A percentile compares a stretch with the other conserved stretches of the same genome.
phyloP scores from a whole-genome alignment of 768 basidiomycete genomes.

The Pisolithus sp. region DNA sequence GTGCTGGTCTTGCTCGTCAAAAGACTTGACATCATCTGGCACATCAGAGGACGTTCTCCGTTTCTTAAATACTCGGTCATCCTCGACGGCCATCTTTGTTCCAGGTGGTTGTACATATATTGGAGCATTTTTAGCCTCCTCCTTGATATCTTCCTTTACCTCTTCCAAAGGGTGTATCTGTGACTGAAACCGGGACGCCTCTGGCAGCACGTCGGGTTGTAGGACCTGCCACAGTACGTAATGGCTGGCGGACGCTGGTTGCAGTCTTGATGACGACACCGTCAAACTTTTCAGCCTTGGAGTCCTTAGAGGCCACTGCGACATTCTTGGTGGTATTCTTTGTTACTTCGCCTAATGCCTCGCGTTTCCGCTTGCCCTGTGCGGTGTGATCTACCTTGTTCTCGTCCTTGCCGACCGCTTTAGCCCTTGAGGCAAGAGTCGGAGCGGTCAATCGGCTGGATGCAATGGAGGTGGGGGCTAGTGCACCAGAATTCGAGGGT shows the following conservation, averaged over 20 bases:
- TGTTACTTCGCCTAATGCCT: constrained; percentile 65
- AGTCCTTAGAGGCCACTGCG: constrained; percentile 32
- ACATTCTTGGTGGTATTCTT: constrained; percentile 39
- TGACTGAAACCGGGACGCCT: constrained; percentile 16
- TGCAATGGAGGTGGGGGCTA: constrained; percentile 31
- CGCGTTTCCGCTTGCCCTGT: constrained; percentile 68
- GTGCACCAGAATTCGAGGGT: constrained; percentile 32
- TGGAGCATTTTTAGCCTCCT: constrained; percentile 16
- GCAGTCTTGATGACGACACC: constrained; percentile 53
- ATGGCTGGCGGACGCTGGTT: constrained; percentile 40
- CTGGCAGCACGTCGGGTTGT: constrained; percentile 34
- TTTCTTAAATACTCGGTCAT: constrained; percentile 62
- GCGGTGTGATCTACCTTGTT: constrained; percentile 41
- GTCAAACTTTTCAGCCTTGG: constrained; percentile 57
- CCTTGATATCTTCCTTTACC: constrained; percentile 29
- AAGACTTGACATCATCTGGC: constrained; percentile 37
- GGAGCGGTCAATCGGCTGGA: constrained; percentile 37
- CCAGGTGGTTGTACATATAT: constrained; percentile 21
- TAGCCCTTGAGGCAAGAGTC: constrained; percentile 32
- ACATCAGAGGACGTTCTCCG: constrained; percentile 65
- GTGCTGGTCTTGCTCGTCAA: constrained; percentile 32
- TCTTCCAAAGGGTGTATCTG: constrained; percentile 21
- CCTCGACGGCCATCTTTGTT: constrained; percentile 50
- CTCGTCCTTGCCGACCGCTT: constrained; percentile 23
- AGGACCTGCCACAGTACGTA: constrained; percentile 43